A percentile compares a stretch with the other conserved stretches of the same genome.
Conservation (phyloP, 2,329 filamentous ascomycete genomes). For the Xylaria sp. region DNA sequence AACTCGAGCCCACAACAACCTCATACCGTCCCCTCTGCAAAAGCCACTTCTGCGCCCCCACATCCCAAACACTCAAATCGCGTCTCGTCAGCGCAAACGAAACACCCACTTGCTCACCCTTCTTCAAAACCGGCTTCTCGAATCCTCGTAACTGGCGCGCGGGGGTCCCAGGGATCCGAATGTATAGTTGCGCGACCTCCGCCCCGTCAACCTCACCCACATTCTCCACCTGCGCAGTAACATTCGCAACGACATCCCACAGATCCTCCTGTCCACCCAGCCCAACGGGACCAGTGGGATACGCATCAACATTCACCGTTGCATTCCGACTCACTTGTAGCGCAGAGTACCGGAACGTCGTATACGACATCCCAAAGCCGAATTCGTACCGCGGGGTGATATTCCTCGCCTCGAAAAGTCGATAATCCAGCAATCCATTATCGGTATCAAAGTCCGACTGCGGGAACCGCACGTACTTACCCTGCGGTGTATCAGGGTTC, state of each 20-base stretch:
- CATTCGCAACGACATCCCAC: slow-evolving; percentile 41
- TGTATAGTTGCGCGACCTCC: slow-evolving; percentile 46
- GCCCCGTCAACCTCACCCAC: slow-evolving; percentile 39
- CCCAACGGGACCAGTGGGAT: slow-evolving; percentile 36
- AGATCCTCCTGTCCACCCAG: slow-evolving; percentile 44
- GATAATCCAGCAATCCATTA: slow-evolving; percentile 50
- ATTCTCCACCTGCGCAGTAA: slow-evolving; percentile 39
- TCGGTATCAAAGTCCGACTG: slow-evolving; percentile 47
- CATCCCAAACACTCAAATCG: slow-evolving; percentile 64
- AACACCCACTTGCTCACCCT: slow-evolving; percentile 41
- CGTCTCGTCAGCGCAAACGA: slow-evolving; percentile 53
- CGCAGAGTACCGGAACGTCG: slow-evolving; percentile 45
- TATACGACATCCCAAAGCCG: slow-evolving; percentile 53
- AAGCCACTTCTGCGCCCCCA: slow-evolving; percentile 55
- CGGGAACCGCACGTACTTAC: slow-evolving; percentile 47
- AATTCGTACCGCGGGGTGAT: slow-evolving; percentile 51
- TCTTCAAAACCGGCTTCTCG: slow-evolving; percentile 51
- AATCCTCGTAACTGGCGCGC: slow-evolving; percentile 60
- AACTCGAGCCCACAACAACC: slow-evolving; percentile 45
- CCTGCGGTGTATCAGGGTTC: slow-evolving; percentile 39
- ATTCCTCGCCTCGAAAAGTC: slow-evolving; percentile 45
- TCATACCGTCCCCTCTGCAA: slow-evolving; percentile 42
- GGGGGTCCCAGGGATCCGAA: slow-evolving; percentile 44
- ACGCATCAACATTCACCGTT: slow-evolving; percentile 30
- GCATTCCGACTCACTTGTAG: slow-evolving; percentile 35